Conservation (phyloP, 2,329 filamentous ascomycete species). For the Pseudogymnoascus verrucosus region DNA sequence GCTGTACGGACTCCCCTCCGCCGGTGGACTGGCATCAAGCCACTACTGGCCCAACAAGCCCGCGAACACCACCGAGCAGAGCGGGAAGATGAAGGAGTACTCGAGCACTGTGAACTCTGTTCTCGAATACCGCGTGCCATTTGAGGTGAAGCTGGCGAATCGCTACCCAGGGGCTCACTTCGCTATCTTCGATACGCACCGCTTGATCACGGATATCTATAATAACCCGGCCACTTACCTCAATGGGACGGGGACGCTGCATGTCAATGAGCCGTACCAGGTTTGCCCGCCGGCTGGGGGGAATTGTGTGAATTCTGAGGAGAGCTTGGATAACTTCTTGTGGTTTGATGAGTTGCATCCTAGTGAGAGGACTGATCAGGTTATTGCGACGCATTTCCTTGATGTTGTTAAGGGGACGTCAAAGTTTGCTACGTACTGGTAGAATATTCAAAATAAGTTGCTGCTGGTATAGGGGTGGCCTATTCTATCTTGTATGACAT, state of each 20-base stretch:
- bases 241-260: slow-evolving; percentile 44
- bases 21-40: slow-evolving; percentile 35
- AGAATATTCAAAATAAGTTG: background rate
- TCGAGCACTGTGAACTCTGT: slow-evolving; percentile 41
- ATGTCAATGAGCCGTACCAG: slow-evolving; percentile 51
- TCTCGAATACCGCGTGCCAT: slow-evolving; percentile 42
- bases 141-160: slow-evolving; percentile 34
- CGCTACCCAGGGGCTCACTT: slow-evolving; percentile 53
- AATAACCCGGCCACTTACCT: slow-evolving; percentile 53
- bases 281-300: slow-evolving; percentile 37
- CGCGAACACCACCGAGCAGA: slow-evolving; percentile 41
- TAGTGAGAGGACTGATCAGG: slow-evolving; percentile 52
- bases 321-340: slow-evolving; percentile 51
- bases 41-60: slow-evolving; percentile 37
- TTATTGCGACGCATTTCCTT: slow-evolving; percentile 49
- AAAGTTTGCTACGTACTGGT: slow-evolving; percentile 29
- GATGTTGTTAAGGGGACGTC: slow-evolving; percentile 41
- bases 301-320: slow-evolving; percentile 32
- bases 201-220: slow-evolving; percentile 57
- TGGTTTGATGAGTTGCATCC: slow-evolving; percentile 73
- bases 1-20: slow-evolving; percentile 47
- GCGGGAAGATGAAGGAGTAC: slow-evolving; percentile 43
- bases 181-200: slow-evolving; percentile 60
- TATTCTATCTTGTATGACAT: background rate
- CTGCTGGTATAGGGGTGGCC: background rate